Evolutionary conservation across 163 green algal species (phyloP).

Genomic region (Chlamydomonas reinhardtii): DNA sequence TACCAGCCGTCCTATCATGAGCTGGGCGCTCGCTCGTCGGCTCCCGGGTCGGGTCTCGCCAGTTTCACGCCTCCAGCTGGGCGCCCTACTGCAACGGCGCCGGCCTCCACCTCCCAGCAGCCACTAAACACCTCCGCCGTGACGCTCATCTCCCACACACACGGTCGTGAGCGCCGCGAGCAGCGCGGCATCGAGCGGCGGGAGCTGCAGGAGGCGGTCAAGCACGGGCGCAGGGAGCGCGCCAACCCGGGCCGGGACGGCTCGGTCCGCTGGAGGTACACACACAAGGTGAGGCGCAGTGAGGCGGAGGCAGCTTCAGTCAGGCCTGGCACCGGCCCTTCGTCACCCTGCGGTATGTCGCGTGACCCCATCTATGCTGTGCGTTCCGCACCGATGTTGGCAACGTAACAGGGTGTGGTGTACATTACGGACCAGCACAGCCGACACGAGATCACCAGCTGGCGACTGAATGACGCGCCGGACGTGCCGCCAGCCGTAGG

Average conservation of each 20-base stretch:
- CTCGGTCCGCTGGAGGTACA: constrained; percentile 53
- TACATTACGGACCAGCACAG: constrained; percentile 64
- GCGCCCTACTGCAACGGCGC: too few relatives aligned
- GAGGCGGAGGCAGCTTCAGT: too few relatives aligned
- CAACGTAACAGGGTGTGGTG: constrained; percentile 55
- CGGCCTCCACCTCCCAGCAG: too few relatives aligned
- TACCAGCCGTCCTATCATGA: too few relatives aligned
- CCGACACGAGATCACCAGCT: constrained; percentile 63
- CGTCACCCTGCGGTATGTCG: too few relatives aligned
- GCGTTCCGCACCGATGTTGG: too few relatives aligned
- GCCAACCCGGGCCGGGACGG: constrained; percentile 53
- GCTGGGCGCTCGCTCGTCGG: too few relatives aligned
- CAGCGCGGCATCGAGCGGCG: constrained; percentile 14
- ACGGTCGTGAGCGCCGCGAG: constrained; percentile 13
- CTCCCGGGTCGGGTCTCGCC: too few relatives aligned
- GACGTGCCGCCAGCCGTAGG: not conserved
- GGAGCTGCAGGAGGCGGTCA: constrained; percentile 58
- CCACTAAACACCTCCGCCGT: not conserved
- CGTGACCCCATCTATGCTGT: too few relatives aligned
- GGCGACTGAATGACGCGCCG: constrained; percentile 33
- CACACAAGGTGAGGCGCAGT: constrained; percentile 18
- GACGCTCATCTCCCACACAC: not conserved
- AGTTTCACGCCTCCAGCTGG: too few relatives aligned
- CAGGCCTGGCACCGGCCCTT: too few relatives aligned
- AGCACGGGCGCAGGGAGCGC: constrained; percentile 54